Conservation (phyloP, 140 eudicot genomes). For the Erigeron philadelphicus region DNA sequence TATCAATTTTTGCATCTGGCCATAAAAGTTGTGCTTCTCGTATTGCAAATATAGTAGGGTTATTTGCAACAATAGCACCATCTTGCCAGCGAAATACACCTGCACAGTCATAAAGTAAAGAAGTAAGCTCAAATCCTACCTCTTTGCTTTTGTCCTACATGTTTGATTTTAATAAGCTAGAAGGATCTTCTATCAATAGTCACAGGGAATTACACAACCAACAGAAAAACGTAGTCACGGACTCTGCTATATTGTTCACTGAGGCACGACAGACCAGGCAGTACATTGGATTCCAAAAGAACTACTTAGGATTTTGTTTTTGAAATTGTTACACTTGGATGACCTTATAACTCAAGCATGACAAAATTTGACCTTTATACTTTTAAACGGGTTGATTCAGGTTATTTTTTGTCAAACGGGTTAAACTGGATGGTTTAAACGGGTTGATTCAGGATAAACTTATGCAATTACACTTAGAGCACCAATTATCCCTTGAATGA, state of each 20-base stretch:
- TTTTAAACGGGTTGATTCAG: background rate
- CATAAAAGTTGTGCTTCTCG: slow-evolving; percentile 91
- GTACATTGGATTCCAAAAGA: too few relatives aligned
- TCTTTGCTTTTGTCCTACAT: slow-evolving; percentile 2
- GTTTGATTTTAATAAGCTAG: background rate
- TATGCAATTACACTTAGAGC: background rate
- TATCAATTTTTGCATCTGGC: slow-evolving; percentile 91
- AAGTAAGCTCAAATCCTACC: slow-evolving; percentile 17
- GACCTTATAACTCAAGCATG: background rate
- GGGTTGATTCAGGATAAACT: background rate
- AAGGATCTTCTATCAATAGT: too few relatives aligned
- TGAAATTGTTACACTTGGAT: slow-evolving; percentile 17
- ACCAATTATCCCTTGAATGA: background rate
- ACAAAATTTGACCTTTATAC: background rate
- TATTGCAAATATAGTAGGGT: slow-evolving; percentile 88
- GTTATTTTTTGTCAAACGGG: background rate
- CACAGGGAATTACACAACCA: too few relatives aligned
- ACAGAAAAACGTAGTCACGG: too few relatives aligned
- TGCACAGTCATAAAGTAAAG: slow-evolving; percentile 23
- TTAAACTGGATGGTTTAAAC: background rate
- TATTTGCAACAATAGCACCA: slow-evolving; percentile 97
- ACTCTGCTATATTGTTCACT: too few relatives aligned
- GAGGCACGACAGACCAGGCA: too few relatives aligned
- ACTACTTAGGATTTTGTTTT: too few relatives aligned
- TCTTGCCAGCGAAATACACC: slow-evolving; percentile 94